Conservation (phyloP, 257 asterid species). For the Solanum ahanhuiri region DNA sequence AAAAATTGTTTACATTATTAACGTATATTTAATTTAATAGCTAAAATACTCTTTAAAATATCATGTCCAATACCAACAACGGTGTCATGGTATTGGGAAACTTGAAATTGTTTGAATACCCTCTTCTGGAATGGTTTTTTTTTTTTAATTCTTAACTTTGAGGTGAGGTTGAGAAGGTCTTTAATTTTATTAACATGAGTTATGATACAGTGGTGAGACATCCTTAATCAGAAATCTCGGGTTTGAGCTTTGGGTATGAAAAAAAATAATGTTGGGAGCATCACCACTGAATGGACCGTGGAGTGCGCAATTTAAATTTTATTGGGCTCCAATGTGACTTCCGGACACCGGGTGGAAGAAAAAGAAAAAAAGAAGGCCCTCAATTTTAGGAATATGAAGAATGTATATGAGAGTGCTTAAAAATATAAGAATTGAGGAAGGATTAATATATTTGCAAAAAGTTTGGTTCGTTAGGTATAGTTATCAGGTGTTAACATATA, state of each 20-base stretch:
- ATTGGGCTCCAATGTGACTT: rapidly evolving
- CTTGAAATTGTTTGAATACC: background rate
- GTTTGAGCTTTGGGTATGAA: no score
- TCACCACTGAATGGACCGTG: no score
- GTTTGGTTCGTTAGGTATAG: constrained; percentile 21
- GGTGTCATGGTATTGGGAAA: background rate
- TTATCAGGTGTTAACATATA: constrained; percentile 38
- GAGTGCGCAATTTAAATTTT: no score
- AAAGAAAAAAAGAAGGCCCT: background rate
- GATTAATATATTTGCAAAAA: background rate
- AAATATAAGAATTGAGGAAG: constrained; percentile 6
- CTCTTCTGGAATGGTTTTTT: background rate
- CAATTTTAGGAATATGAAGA: background rate
- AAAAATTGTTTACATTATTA: background rate
- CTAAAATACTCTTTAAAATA: background rate
- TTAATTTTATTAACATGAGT: no score
- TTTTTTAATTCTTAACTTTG: background rate
- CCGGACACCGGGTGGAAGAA: rapidly evolving
- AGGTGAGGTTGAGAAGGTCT: background rate
- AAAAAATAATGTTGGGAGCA: no score
- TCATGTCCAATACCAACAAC: background rate
- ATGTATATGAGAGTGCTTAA: constrained; percentile 10
- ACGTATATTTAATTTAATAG: background rate
- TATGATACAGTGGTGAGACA: no score
- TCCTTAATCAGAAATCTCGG: no score